Evolutionary conservation across 2,329 filamentous ascomycete genomes (phyloP), one percentile per base, ranked within the genome.

Genomic region (Colletotrichum sp.): DNA sequence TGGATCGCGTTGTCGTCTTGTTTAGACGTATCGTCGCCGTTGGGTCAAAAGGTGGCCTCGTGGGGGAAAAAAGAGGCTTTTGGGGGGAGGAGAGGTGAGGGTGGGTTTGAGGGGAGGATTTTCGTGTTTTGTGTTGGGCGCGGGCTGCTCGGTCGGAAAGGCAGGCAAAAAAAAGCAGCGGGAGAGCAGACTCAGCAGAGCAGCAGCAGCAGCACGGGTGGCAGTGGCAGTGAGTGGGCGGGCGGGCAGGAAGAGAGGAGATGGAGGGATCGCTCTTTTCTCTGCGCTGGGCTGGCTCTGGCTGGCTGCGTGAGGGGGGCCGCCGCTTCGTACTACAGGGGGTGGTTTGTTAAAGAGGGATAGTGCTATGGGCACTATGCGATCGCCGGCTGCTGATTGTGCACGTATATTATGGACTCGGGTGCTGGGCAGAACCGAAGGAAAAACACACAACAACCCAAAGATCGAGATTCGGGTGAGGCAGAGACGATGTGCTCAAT

Each of bases 61-160:
- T 62, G 71, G 36, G 67, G 71, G 67, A 15, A 49, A 64, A 65
- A 76, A 71, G 62, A 44, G 36, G 36, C 36, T 71, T 76, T 71
- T 64, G 71, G 72, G 64, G 28, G 75, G 60, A 59, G 72, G 75
- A 71, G 60, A 76, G 71, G 36, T 75, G 75, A 76, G 34, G 64
- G 75, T 75, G 75, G 75, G 71, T 75, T 76, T 76, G 75, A 76
- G 75, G 71, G 71, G 75, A 76, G 71, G 75, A 76, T 75, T 78
- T 76, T 78, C 77, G 77, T 77, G 77, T 78, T 78, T 78, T 78
- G 77, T 78, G 77, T 78, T 77, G 77, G 76, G 77, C 77, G 71
- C 73, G 73, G 77, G 75, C 74, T 77, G 70, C 72, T 76, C 71
- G 77, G 76, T 76, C 73, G 73, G 73, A 76, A 76, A 69, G 76